Evolutionary conservation across 169 alveolate species (phyloP), one percentile per base, ranked within the genome.

Genomic region (Plasmodium knowlesi): DNA sequence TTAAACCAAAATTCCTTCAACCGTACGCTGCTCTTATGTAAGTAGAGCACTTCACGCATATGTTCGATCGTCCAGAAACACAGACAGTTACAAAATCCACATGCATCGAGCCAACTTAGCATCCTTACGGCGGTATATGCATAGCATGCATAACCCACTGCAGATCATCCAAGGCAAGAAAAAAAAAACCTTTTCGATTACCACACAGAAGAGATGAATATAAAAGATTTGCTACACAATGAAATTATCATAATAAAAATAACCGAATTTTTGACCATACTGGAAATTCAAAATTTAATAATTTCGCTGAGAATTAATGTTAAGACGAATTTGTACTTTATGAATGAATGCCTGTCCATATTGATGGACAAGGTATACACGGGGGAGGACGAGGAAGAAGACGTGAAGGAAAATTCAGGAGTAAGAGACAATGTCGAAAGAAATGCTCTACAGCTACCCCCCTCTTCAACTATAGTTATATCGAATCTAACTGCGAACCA

Each of bases 171-270:
- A 28, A 28, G 32, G 6, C n/a, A 50, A 39, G 43, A 81, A 41
- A 82, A 82, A 25, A 82, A 82, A 57, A 16, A 39, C 10, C 25
- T 41, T 41, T 46, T 41, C 12, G 28, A 57, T 57, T 30, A 1
- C 1, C 37, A 1, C 22, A 54, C 57, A 34, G 67, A 50, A 25
- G 74, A 89, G 54, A 89, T 89, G 94, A 78, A 80, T n/a, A 78
- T 89, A 32, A 89, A 80, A 67, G 94, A 78, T 25, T 41, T 89
- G 39, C 83, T 89, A 10, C 39, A 89, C 53, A 89, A 89, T 89
- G 94, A 89, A 89, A 12, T 89, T 57, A 79, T 89, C 32, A 89
- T 89, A 61, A n/a, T 89, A 57, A 89, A 89, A 79, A 79, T 89
- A 89, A 79, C 94, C 25, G 90, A 89, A 37, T 89, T 89, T 67